phyloP scores from a whole-genome alignment of 2,329 filamentous ascomycete genomes.

The Beauveria brongniartii region DNA sequence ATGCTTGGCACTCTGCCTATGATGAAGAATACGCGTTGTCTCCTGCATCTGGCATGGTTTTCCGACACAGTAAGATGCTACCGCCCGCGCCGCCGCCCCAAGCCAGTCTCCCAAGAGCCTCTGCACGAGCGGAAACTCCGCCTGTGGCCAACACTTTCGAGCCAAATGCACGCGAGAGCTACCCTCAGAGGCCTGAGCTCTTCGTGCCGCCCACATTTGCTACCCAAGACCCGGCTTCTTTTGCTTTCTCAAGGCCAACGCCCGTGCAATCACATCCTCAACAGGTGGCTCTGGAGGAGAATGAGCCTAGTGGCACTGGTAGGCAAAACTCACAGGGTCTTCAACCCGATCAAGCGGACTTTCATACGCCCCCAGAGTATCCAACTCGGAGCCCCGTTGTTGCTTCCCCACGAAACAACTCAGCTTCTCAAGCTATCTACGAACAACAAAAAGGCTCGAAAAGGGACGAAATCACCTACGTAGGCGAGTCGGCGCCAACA shows the following conservation, averaged over 20 bases:
- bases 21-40: not conserved
- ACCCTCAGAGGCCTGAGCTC: too few species aligned
- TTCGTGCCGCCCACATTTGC: too few species aligned
- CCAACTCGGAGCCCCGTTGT: not conserved
- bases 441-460: not conserved
- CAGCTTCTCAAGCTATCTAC: too few species aligned
- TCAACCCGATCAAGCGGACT: not conserved
- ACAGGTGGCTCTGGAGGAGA: too few species aligned
- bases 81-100: not conserved
- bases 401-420: too few species aligned
- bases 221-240: not conserved
- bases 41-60: not conserved
- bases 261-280: not conserved
- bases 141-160: not conserved
- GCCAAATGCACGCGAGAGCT: not conserved
- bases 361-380: not conserved
- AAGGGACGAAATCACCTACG: not conserved
- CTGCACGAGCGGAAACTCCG: not conserved
- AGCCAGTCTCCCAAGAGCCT: too few species aligned
- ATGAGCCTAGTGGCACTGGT: too few species aligned
- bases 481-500: not conserved
- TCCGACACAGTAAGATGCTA: not conserved
- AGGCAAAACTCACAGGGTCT: not conserved
- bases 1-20: not conserved
- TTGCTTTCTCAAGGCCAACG: not conserved